Evolutionary conservation across 257 asterid species (phyloP).

Genomic region (Penstemon davidsonii): DNA sequence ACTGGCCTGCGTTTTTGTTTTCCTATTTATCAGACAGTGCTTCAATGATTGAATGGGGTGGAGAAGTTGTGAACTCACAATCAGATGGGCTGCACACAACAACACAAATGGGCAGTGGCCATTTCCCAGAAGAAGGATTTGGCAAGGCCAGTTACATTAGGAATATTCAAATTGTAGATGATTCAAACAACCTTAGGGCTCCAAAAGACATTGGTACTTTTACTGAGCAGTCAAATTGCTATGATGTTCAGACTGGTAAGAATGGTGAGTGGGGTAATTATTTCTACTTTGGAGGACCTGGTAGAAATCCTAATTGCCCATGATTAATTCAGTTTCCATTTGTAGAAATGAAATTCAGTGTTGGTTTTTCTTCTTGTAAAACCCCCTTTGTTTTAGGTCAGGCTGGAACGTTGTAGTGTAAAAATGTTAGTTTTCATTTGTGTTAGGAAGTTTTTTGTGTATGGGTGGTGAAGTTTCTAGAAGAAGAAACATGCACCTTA

Average conservation of each 20-base stretch:
- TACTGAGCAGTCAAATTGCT: conserved; percentile 41
- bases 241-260: conserved; percentile 34
- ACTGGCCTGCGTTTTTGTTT: conserved; percentile 49
- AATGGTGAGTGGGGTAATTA: conserved; percentile 41
- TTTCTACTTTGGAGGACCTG: conserved; percentile 60
- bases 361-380: too few species aligned
- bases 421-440: too few species aligned
- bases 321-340: not conserved
- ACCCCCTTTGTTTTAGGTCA: too few species aligned
- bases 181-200: conserved; percentile 35
- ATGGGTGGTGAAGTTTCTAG: too few species aligned
- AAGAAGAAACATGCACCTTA: too few species aligned
- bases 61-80: conserved; percentile 47
- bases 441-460: too few species aligned
- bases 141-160: conserved; percentile 44
- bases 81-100: conserved; percentile 45
- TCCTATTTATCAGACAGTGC: conserved; percentile 38
- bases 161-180: conserved; percentile 46
- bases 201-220: conserved; percentile 31
- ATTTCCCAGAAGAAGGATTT: conserved; percentile 50
- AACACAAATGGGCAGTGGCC: conserved; percentile 59
- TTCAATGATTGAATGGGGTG: conserved; percentile 54
- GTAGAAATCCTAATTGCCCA: conserved; percentile 43
- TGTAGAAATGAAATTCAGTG: too few species aligned
- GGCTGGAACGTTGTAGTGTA: too few species aligned